Percentiles rank a stretch among this genome's conserved stretches.
Conservation (phyloP, 2,329 filamentous ascomycete species). For the Fusarium gaditjirri region DNA sequence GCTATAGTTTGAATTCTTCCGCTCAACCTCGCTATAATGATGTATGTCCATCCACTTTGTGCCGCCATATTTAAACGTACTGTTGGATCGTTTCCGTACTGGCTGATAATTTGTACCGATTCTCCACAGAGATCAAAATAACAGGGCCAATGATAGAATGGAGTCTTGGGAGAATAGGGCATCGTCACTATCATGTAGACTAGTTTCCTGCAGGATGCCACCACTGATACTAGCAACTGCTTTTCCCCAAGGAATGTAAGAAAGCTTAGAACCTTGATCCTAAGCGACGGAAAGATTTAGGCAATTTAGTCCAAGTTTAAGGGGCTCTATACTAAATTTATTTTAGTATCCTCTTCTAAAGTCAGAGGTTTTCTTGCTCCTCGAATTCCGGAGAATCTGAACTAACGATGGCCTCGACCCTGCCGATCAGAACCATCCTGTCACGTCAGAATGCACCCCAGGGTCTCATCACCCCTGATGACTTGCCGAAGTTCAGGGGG, state of each 20-base stretch:
- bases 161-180: not conserved
- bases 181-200: not conserved
- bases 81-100: not conserved
- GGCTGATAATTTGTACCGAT: not conserved
- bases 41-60: not conserved
- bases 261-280: not conserved
- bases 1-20: not conserved
- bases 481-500: constrained; percentile 10
- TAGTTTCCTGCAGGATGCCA: not conserved
- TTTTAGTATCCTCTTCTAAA: not conserved
- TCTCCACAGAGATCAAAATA: not conserved
- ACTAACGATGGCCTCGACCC: not conserved
- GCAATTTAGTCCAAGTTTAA: not conserved
- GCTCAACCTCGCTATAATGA: not conserved
- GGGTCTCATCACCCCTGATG: constrained; percentile 9
- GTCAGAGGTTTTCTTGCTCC: not conserved
- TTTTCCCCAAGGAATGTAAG: not conserved
- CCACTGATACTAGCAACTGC: not conserved
- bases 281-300: not conserved
- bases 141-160: not conserved
- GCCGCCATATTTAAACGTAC: not conserved
- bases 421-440: not conserved
- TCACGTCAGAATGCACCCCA: not conserved
- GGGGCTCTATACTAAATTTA: not conserved
- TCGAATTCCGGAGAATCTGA: not conserved